Percentiles rank a stretch among this genome's conserved stretches.
phyloP scores from a whole-genome alignment of 2,329 filamentous ascomycete genomes.

The Phyllosticta paracitricarpa region DNA sequence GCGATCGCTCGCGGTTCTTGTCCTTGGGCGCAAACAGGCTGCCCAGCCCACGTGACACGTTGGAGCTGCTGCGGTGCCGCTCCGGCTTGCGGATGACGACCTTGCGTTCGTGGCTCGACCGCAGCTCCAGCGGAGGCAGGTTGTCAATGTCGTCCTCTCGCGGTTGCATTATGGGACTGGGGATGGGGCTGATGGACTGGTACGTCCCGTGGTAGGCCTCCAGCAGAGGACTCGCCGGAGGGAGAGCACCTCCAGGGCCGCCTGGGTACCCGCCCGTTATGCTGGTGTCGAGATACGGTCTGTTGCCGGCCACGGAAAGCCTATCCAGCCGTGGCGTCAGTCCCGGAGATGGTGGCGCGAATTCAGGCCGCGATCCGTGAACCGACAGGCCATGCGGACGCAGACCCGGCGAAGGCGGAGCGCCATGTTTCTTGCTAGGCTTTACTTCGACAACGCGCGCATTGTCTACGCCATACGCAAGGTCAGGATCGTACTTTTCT shows the following conservation, averaged over 20 bases:
- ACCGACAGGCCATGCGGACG: constrained; percentile 25
- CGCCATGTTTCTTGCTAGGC: constrained; percentile 22
- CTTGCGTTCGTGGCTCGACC: constrained; percentile 18
- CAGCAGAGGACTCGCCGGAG: constrained; percentile 73
- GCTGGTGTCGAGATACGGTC: constrained; percentile 30
- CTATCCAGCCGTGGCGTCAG: constrained; percentile 34
- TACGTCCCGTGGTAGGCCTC: constrained; percentile 92
- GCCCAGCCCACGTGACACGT: constrained; percentile 18
- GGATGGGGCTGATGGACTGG: constrained; percentile 91
- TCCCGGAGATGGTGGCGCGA: constrained; percentile 16
- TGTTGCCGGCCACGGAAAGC: constrained; percentile 37
- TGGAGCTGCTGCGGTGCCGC: constrained; percentile 14
- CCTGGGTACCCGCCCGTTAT: constrained; percentile 22
- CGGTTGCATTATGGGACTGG: constrained; percentile 59
- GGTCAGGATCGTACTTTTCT: constrained; percentile 16
- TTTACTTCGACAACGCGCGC: constrained; percentile 33
- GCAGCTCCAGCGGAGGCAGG: constrained; percentile 24
- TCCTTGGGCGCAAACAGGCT: constrained; percentile 20
- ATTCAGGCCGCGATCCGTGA: constrained; percentile 11
- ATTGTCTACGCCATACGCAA: constrained; percentile 13
- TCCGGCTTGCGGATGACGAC: background rate
- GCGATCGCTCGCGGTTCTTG: constrained; percentile 20
- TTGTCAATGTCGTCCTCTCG: constrained; percentile 43
- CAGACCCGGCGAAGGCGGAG: constrained; percentile 23
- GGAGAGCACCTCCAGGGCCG: constrained; percentile 27